Evolutionary conservation across 1,284 basidiomycete genomes (phyloP).

Genomic region (Takashimella koratensis): DNA sequence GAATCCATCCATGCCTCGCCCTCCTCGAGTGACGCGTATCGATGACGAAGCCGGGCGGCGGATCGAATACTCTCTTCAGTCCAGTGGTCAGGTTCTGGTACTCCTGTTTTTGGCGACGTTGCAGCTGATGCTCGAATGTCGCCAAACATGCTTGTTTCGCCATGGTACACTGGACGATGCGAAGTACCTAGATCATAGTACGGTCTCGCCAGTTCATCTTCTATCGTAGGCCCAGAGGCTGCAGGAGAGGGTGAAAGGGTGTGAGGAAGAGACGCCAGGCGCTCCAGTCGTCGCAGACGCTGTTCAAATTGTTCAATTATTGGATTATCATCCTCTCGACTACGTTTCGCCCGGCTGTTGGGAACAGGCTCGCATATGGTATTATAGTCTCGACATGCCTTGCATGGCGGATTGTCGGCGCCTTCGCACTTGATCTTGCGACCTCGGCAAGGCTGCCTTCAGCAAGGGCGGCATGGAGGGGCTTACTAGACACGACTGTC

Average conservation of each 20-base stretch:
- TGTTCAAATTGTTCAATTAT: conserved; percentile 2
- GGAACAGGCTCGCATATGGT: conserved; percentile 8
- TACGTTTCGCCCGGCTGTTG: not conserved
- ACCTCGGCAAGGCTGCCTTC: conserved; percentile 3
- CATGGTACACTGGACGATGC: conserved; percentile 5
- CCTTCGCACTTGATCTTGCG: conserved; percentile 12
- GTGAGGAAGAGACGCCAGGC: not conserved
- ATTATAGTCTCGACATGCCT: conserved; percentile 6
- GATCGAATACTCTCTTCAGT: conserved; percentile 6
- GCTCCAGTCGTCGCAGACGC: conserved; percentile 3
- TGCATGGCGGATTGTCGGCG: conserved; percentile 5
- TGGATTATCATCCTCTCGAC: conserved; percentile 1
- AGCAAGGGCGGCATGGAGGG: not conserved
- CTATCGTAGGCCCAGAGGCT: not conserved
- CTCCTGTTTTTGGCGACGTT: no score
- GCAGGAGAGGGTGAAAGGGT: not conserved
- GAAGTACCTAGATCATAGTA: conserved; percentile 5
- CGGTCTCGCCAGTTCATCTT: conserved; percentile 1
- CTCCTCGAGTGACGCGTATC: conserved; percentile 12
- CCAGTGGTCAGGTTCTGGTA: no score
- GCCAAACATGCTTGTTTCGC: conserved; percentile 9
- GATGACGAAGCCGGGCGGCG: conserved; percentile 8
- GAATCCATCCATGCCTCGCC: conserved; percentile 12
- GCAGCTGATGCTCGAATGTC: no score
- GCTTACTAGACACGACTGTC: conserved; percentile 6